Evolutionary conservation across 495 filamentous ascomycete genomes (phyloP).

Genomic region (Beverwykella pulmonaria): DNA sequence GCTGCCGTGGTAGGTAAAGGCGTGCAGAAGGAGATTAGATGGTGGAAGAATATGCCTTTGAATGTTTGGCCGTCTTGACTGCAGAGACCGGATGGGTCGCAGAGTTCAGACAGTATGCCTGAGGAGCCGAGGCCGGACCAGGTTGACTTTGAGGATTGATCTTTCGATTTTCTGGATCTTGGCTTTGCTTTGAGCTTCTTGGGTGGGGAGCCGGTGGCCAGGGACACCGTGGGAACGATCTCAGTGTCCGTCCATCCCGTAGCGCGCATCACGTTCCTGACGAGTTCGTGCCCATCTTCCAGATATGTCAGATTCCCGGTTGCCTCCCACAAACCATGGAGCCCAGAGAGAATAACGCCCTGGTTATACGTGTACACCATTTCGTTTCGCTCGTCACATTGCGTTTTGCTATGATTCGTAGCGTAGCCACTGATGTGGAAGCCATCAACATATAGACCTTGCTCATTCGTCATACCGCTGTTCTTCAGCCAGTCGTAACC

Average conservation of each 20-base stretch:
- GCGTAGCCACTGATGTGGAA: constrained; percentile 80
- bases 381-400: constrained; percentile 78
- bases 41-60: constrained; percentile 94
- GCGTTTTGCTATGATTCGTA: constrained; percentile 56
- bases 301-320: constrained; percentile 71
- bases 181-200: not conserved
- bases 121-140: constrained; percentile 78
- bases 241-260: constrained; percentile 64
- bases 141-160: not conserved
- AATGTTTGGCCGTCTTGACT: constrained; percentile 89
- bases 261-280: constrained; percentile 70
- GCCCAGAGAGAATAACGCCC: constrained; percentile 84
- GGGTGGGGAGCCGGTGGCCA: constrained; percentile 13
- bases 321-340: constrained; percentile 74
- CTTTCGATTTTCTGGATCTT: constrained; percentile 26
- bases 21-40: constrained; percentile 79
- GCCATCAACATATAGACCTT: constrained; percentile 85
- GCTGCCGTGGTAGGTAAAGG: constrained; percentile 56
- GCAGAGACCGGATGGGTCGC: constrained; percentile 74
- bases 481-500: constrained; percentile 77
- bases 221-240: constrained; percentile 39
- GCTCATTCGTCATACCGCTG: constrained; percentile 77
- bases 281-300: constrained; percentile 73
- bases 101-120: constrained; percentile 83
- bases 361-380: constrained; percentile 98